Percentiles rank a stretch among this genome's conserved stretches.
Evolutionary conservation across 2,329 filamentous ascomycete species (phyloP).

Genomic region (Monosporascus sp.): DNA sequence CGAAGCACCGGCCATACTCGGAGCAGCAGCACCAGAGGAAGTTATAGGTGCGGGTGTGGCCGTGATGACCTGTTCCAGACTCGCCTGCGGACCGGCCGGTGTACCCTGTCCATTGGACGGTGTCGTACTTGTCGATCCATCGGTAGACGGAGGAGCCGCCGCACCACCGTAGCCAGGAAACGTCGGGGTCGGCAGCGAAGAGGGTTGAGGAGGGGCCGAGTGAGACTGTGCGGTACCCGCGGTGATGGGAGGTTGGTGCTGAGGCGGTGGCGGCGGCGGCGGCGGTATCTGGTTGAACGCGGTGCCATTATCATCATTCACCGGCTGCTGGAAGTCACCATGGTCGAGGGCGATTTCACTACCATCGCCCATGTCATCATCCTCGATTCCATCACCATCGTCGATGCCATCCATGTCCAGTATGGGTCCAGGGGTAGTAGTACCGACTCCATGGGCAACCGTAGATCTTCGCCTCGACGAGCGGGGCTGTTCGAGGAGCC

Average conservation of each 20-base stretch:
- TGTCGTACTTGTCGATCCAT: background rate
- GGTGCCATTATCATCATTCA: constrained; percentile 15
- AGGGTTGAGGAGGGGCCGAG: constrained; percentile 1
- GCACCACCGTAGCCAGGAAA: background rate
- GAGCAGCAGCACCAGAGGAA: constrained; percentile 8
- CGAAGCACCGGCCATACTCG: constrained; percentile 20
- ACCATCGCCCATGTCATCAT: constrained; percentile 30
- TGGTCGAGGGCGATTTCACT: constrained; percentile 26
- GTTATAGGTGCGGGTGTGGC: constrained; percentile 1
- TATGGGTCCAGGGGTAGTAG: constrained; percentile 3
- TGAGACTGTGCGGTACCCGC: background rate
- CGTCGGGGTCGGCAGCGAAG: background rate
- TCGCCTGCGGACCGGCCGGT: background rate
- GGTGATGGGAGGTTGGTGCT: constrained; percentile 2
- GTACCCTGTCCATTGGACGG: background rate
- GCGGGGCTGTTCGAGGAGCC: constrained; percentile 19
- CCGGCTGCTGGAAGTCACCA: constrained; percentile 8
- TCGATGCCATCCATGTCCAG: constrained; percentile 24
- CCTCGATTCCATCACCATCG: constrained; percentile 24
- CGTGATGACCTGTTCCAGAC: constrained; percentile 2
- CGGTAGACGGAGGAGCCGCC: background rate
- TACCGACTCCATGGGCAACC: constrained; percentile 5
- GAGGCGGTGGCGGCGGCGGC: constrained; percentile 17
- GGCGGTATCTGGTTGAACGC: constrained; percentile 10
- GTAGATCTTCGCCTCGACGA: constrained; percentile 9